A percentile compares a stretch with the other conserved stretches of the same genome.
Conservation (phyloP, 495 filamentous ascomycete genomes). For the Neurospora sp. region DNA sequence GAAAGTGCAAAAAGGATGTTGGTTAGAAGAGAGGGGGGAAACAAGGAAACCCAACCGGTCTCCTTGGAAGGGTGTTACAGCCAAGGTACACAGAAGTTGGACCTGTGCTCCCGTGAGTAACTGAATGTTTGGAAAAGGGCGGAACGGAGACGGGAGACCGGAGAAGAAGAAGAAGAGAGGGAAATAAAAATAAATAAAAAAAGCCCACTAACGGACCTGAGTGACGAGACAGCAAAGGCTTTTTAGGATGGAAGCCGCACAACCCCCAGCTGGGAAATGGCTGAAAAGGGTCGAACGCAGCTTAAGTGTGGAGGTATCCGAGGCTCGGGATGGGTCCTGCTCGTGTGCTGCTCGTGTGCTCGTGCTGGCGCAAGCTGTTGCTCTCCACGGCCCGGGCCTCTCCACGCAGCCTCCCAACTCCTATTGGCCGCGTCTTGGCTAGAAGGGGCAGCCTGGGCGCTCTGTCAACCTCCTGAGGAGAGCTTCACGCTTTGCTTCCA, state of each 20-base stretch:
- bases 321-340: neutral
- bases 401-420: neutral
- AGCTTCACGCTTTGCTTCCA: neutral
- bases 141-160: neutral
- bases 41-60: neutral
- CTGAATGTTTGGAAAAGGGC: neutral
- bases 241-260: slow-evolving; percentile 1
- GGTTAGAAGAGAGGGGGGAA: neutral
- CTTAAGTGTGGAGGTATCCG: neutral
- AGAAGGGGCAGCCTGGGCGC: neutral
- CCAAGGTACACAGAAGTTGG: slow-evolving; percentile 8
- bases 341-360: neutral
- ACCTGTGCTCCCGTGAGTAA: neutral
- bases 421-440: neutral
- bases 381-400: neutral
- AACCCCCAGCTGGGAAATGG: neutral
- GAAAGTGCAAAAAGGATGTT: neutral
- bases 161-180: slow-evolving; percentile 1
- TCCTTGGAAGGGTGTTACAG: neutral
- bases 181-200: neutral
- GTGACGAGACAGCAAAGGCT: neutral
- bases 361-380: neutral
- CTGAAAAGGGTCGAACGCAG: neutral
- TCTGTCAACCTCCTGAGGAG: neutral
- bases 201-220: neutral